Percentiles rank a stretch among this genome's conserved stretches.
Evolutionary conservation across 768 basidiomycete species (phyloP).

Genomic region (Tricholoma hemisulphureum): DNA sequence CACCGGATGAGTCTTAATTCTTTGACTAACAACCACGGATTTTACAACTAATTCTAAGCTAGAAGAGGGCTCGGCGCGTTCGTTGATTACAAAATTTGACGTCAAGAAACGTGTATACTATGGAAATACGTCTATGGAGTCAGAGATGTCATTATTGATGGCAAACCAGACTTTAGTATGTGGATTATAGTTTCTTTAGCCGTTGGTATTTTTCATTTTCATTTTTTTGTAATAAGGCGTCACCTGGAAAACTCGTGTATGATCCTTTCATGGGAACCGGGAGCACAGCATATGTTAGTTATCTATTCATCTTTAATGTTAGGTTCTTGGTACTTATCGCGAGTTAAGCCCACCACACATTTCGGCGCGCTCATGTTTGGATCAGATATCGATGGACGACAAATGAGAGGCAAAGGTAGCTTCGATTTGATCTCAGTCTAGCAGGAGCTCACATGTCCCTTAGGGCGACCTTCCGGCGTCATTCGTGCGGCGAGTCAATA

Average conservation of each 20-base stretch:
- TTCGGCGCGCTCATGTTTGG: slow-evolving; percentile 88
- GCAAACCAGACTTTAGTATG: slow-evolving; percentile 88
- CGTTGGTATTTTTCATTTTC: not conserved
- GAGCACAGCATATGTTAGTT: slow-evolving; percentile 80
- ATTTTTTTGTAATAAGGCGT: slow-evolving; percentile 48
- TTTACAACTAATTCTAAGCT: slow-evolving; percentile 25
- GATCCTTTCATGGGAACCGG: slow-evolving; percentile 96
- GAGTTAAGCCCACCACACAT: slow-evolving; percentile 69
- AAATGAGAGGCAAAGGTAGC: slow-evolving; percentile 90
- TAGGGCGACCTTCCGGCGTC: slow-evolving; percentile 63
- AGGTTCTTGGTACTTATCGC: not conserved
- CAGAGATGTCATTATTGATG: slow-evolving; percentile 94
- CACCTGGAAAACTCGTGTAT: slow-evolving; percentile 87
- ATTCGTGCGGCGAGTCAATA: slow-evolving; percentile 83
- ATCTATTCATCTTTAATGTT: not conserved
- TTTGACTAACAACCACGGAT: not conserved
- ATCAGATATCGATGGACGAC: slow-evolving; percentile 95
- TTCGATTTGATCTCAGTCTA: not conserved
- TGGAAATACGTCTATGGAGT: slow-evolving; percentile 98
- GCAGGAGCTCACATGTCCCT: not conserved
- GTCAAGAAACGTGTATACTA: slow-evolving; percentile 89
- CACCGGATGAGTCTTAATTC: not conserved
- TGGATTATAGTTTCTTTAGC: not conserved
- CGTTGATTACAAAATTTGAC: slow-evolving; percentile 67
- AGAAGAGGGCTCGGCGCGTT: slow-evolving; percentile 69